Conservation (phyloP, 345 rosid genomes). For the Brassica rapa region DNA sequence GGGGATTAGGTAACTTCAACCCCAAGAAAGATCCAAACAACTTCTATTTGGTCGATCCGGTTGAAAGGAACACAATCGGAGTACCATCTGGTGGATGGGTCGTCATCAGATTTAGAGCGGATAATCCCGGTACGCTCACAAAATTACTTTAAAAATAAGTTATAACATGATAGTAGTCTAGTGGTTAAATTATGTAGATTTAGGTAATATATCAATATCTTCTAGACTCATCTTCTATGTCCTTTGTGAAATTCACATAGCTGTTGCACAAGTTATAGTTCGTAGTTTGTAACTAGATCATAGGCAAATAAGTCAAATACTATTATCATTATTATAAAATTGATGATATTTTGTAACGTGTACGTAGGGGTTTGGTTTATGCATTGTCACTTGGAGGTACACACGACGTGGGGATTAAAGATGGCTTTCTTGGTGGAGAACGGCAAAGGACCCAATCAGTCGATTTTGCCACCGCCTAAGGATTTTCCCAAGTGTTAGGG, state of each 20-base stretch:
- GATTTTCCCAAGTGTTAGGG: conserved; percentile 83
- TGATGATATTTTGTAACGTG: neutral
- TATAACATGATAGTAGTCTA: neutral
- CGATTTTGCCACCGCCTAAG: conserved; percentile 84
- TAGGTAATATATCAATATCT: neutral
- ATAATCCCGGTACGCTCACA: conserved; percentile 72
- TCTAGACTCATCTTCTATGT: neutral
- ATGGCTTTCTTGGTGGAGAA: conserved; percentile 96
- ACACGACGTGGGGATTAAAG: conserved; percentile 97
- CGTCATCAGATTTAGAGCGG: conserved; percentile 79
- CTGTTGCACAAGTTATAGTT: neutral
- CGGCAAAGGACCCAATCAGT: conserved; percentile 82
- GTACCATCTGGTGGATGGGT: conserved; percentile 95
- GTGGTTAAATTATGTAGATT: neutral
- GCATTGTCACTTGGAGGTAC: conserved; percentile 97
- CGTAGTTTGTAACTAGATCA: conserved; percentile 1
- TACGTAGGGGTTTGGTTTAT: conserved; percentile 98
- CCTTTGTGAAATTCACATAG: neutral
- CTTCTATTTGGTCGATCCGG: conserved; percentile 84
- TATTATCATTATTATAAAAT: neutral
- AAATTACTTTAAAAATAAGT: neutral
- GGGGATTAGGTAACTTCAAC: conserved; percentile 73
- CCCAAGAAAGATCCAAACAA: conserved; percentile 58
- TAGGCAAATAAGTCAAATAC: neutral
- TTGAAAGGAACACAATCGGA: conserved; percentile 88